Conservation (phyloP, 345 rosid species). For the Citrus inodora region DNA sequence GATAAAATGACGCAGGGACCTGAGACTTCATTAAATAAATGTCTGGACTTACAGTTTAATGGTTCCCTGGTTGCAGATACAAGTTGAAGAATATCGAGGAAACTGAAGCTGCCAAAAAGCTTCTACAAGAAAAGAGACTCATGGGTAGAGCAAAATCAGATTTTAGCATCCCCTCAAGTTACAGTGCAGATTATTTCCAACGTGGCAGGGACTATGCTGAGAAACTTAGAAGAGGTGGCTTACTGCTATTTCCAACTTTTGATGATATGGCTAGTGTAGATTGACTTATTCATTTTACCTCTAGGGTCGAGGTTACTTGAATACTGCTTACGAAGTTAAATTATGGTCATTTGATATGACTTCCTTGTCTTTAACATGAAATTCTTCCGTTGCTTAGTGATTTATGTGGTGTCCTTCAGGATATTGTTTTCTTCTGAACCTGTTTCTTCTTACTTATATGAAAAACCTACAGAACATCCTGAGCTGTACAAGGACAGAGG, state of each 20-base stretch:
- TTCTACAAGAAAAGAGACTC: constrained; percentile 86
- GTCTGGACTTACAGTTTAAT: constrained; percentile 1
- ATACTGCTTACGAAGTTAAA: neutral
- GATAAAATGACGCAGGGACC: neutral
- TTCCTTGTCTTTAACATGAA: neutral
- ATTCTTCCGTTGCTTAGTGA: no score
- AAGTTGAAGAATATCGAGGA: constrained; percentile 93
- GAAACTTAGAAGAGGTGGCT: constrained; percentile 85
- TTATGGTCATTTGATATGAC: neutral
- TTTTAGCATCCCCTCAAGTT: constrained; percentile 81
- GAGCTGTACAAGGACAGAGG: constrained; percentile 81
- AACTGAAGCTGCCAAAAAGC: constrained; percentile 99
- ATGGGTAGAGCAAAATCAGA: constrained; percentile 72
- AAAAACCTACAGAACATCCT: constrained; percentile 69
- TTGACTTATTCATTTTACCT: neutral
- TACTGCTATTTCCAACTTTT: neutral
- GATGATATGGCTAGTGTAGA: neutral
- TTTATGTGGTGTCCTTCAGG: neutral
- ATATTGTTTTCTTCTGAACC: neutral
- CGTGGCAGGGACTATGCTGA: constrained; percentile 93
- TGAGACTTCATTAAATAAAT: neutral
- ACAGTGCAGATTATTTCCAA: constrained; percentile 95
- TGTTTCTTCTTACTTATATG: neutral
- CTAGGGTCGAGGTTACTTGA: neutral
- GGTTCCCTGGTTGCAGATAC: constrained; percentile 46